Evolutionary conservation across 345 rosid species (phyloP), one percentile per base, ranked within the genome.

Genomic region (Firmiana major): DNA sequence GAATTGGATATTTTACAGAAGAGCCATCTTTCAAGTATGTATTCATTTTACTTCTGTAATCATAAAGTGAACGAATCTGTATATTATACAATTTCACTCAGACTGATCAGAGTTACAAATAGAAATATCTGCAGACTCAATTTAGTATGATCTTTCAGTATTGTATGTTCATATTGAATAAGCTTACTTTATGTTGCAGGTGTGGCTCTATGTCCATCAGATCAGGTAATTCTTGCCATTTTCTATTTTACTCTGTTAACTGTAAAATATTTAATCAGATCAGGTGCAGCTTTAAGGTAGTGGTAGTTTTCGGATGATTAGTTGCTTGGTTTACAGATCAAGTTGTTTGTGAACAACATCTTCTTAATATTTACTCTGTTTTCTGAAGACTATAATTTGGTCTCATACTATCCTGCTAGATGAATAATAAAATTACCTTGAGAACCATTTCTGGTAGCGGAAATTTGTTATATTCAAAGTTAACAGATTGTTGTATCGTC

Each of bases 1-100:
- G 97, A 90, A 72, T 81, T 93, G 86, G 93, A 90, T 90, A 72
- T 71, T 72, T 80, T 85, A 68, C 78, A 54, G 62, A 79, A 75
- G 59, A 84, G 76, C 63, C 83, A 75, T 69, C 76, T 74, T 73
- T 84, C 80, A 3, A 93, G 99, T 93, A 87, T 19, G 76, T 63
- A 58, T 22, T 42, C 19, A 24, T 76, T 8, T 40, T 71, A 51
- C 48, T 7, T 36, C 0, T 22, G 15, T 43, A 17, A 69, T 74
- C 53, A 9, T 45, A n/a, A 48, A n/a, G 19, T 51, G 21, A 62
- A 49, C 36, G 55, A 12, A 58, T 10, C 36, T 58, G 9, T 57
- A 26, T 57, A 42, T 21, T 42, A 22, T 28, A 51, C 43, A 66
- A 48, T 15, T 15, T 48, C 49, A 19, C 26, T 38, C 16, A 65